Evolutionary conservation across 2,329 filamentous ascomycete genomes (phyloP).

Genomic region (Clonostachys byssicola): DNA sequence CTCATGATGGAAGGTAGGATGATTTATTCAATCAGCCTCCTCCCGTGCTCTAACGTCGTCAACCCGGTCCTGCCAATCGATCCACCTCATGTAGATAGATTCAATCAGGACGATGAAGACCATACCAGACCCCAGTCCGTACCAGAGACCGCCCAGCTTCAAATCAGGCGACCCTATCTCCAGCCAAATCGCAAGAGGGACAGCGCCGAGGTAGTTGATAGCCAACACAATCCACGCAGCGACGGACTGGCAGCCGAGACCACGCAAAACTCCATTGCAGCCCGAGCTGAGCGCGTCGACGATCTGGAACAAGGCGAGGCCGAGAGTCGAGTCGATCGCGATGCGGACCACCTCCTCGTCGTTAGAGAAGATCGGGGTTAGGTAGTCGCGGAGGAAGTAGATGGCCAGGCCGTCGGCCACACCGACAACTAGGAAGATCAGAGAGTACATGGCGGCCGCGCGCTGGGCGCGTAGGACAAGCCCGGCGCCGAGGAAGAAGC

Average conservation of each 20-base stretch:
- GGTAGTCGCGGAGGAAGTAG: neutral
- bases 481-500: constrained; percentile 33
- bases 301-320: constrained; percentile 20
- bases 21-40: no score
- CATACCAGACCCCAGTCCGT: neutral
- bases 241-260: constrained; percentile 27
- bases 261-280: constrained; percentile 31
- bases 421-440: neutral
- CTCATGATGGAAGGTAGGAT: no score
- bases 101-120: neutral
- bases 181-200: constrained; percentile 30
- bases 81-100: no score
- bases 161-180: constrained; percentile 22
- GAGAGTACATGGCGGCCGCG: constrained; percentile 21
- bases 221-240: constrained; percentile 27
- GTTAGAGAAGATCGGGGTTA: neutral
- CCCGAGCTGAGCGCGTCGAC: constrained; percentile 25
- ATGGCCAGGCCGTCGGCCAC: neutral
- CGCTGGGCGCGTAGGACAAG: constrained; percentile 20
- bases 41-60: no score
- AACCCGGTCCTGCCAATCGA: no score
- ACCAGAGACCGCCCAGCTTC: constrained; percentile 12
- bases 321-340: neutral
- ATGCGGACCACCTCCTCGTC: neutral
- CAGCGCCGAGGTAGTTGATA: constrained; percentile 29